A percentile compares a stretch with the other conserved stretches of the same genome.
Evolutionary conservation across 257 asterid genomes (phyloP).

Genomic region (Buddleja alternifolia): DNA sequence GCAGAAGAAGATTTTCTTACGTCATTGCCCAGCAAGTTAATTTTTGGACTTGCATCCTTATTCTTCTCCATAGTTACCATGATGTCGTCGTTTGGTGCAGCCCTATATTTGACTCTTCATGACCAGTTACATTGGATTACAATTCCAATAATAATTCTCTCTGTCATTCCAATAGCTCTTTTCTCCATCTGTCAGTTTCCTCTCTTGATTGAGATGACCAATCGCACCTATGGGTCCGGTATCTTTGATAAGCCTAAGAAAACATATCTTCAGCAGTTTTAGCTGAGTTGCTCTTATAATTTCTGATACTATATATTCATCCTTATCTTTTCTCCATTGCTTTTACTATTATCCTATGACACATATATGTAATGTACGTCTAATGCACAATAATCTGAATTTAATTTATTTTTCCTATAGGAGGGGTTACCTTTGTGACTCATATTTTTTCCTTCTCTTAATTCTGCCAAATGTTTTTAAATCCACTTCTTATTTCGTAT

Average conservation of each 20-base stretch:
- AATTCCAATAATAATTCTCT: conserved; percentile 23
- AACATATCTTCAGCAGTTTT: no score
- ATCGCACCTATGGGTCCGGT: conserved; percentile 20
- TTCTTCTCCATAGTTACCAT: conserved; percentile 33
- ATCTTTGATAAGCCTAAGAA: conserved; percentile 29
- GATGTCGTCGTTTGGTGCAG: conserved; percentile 35
- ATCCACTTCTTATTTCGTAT: no score
- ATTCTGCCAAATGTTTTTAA: no score
- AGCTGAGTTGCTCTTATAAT: no score
- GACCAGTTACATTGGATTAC: conserved; percentile 27
- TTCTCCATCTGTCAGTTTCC: conserved; percentile 28
- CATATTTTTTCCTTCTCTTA: no score
- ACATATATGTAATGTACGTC: no score
- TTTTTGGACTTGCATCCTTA: conserved; percentile 27
- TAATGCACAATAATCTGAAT: no score
- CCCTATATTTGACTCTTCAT: conserved; percentile 32
- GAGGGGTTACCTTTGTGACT: no score
- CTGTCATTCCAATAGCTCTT: conserved; percentile 23
- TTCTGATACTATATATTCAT: no score
- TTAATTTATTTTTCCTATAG: no score
- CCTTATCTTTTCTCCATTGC: no score
- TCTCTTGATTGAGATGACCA: conserved; percentile 35
- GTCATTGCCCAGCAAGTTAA: conserved; percentile 28
- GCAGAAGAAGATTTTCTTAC: conserved; percentile 33
- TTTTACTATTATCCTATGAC: no score